Base-by-base conservation (phyloP, 2,329 filamentous ascomycete species). In the Fusarium sp. region DNA sequence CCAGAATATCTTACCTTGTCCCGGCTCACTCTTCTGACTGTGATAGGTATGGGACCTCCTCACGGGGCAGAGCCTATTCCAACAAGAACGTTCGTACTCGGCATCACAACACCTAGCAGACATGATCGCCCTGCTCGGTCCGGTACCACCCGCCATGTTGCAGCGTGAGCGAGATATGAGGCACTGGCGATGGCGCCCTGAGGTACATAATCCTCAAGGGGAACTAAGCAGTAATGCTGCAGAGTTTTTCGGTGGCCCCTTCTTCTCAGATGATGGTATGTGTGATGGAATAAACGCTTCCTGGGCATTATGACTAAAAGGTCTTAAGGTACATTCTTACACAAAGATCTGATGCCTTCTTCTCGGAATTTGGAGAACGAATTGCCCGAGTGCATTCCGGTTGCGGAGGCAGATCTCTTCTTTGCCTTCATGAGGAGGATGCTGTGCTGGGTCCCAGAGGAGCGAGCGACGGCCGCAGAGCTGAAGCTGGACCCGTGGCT, bases 1-100 rank as follows among this genome's bases (percentile, higher is more conserved):
- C 27, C 18, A 2, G 27, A 15, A 46, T 18, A 6, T 46, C 41
- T 15, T 23, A 15, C 7, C 31, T 52, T 7, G 13, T 27, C 12
- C 10, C 7, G 15, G 30, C 11, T 55, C 44, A 60, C 40, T 55
- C 13, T 15, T 9, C 23, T 55, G 44, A 60, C 44, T 55, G 12
- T 18, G 6, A 5, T 30, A 73, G 68, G 66, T 76, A 37, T 76
- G 75, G 72, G 72, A 75, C n/a, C 59, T 76, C 12, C 68, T 76
- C 31, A 64, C 71, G 1, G 74, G 68, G 12, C 40, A 47, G 11
- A 62, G 67, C 16, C 66, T 75, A 23, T 75, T 76, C 43, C 48
- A 57, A 9, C 63, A 60, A 37, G 56, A 61, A 51, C 56, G 53
- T 10, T 53, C 60, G 8, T 75, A 75, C 31, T 65, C 55, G 13